A percentile compares a stretch with the other conserved stretches of the same genome.
These are phyloP conservation scores for Peronospora destructor DNA, from an alignment of 352 stramenopile species.

Conservation along the genomic window DNA sequence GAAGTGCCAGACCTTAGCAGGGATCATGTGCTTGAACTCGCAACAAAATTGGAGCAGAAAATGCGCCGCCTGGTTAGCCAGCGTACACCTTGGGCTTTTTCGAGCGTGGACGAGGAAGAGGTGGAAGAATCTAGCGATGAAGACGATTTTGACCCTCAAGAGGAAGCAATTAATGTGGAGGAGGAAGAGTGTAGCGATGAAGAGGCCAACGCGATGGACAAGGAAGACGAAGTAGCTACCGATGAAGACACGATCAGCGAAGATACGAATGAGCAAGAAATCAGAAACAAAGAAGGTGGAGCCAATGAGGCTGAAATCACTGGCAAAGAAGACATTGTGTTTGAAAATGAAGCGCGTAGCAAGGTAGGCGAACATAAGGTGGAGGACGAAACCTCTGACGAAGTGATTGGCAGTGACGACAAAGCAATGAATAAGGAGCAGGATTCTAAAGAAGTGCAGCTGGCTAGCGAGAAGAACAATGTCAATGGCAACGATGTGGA, in stretches of 20 bases:
- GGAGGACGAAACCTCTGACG: not conserved
- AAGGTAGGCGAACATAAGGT: constrained; percentile 2
- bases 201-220: constrained; percentile 16
- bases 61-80: constrained; percentile 40
- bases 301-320: constrained; percentile 10
- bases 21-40: constrained; percentile 39
- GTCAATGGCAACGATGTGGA: constrained; percentile 2
- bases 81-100: constrained; percentile 61
- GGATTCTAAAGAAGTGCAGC: constrained; percentile 2
- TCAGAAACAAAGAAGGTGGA: not conserved
- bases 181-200: constrained; percentile 16
- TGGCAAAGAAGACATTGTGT: constrained; percentile 9
- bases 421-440: not conserved
- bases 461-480: not conserved
- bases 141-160: constrained; percentile 17
- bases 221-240: constrained; percentile 1
- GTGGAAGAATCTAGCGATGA: constrained; percentile 17
- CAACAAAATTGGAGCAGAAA: constrained; percentile 35
- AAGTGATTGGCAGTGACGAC: constrained; percentile 2
- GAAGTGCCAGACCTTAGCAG: constrained; percentile 56
- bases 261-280: constrained; percentile 10
- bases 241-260: constrained; percentile 10
- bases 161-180: constrained; percentile 17
- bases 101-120: constrained; percentile 21
- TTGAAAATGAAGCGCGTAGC: not conserved